Evolutionary conservation across 192 early-diverging fungal species (phyloP).

Genomic region (Jimgerdemannia lactiflua): DNA sequence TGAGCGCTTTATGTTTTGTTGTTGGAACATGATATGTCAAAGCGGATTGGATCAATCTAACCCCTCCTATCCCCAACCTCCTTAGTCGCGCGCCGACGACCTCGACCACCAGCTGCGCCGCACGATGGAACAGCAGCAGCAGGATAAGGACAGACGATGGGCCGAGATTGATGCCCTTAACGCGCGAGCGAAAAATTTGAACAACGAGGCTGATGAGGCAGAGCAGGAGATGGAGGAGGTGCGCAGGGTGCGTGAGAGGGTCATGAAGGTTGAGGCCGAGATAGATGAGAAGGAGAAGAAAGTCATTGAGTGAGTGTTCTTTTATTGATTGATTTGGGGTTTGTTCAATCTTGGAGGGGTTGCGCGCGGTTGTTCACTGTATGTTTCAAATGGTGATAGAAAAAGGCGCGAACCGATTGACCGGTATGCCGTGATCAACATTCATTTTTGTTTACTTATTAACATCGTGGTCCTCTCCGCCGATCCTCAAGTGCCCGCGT

Average conservation of each 20-base stretch:
- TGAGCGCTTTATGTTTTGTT: not conserved
- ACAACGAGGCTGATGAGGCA: not conserved
- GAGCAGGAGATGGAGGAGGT: not conserved
- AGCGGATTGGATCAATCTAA: not conserved
- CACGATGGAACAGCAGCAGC: not conserved
- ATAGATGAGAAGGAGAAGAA: not conserved
- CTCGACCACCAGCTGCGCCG: not conserved
- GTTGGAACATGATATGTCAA: not conserved
- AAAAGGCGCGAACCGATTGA: too few species aligned
- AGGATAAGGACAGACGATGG: not conserved
- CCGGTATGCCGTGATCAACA: too few species aligned
- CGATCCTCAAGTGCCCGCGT: not conserved
- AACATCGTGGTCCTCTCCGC: not conserved
- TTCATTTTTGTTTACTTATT: not conserved
- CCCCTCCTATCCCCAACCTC: not conserved
- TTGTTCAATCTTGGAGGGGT: too few species aligned
- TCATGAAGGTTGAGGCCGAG: not conserved
- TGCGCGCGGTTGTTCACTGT: too few species aligned
- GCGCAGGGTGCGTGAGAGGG: not conserved
- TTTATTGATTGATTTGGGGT: not conserved
- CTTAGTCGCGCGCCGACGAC: not conserved
- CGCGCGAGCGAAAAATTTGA: not conserved
- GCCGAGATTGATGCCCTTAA: not conserved
- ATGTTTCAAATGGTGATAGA: too few species aligned
- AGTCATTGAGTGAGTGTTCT: not conserved